Percentiles rank a stretch among this genome's conserved stretches.
Conservation (phyloP, 108 stramenopile species). For the Skeletonema menzelii region DNA sequence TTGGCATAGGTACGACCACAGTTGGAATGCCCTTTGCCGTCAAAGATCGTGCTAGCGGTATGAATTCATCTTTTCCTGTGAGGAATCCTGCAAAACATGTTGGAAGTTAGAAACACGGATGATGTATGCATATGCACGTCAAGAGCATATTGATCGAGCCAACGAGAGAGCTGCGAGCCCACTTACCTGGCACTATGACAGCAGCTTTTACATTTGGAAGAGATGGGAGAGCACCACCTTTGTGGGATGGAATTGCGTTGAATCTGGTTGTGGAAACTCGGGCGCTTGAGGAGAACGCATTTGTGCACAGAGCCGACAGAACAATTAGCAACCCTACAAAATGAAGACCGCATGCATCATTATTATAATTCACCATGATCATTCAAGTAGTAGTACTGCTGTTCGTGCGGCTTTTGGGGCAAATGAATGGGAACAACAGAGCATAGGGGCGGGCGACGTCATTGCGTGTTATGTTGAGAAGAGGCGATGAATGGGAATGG, state of each 20-base stretch:
- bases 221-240: conserved; percentile 24
- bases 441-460: too few species aligned
- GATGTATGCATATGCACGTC: too few species aligned
- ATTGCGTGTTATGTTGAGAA: too few species aligned
- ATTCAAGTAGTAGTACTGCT: too few species aligned
- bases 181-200: conserved; percentile 73
- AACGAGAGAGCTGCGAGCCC: too few species aligned
- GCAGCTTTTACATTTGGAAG: conserved; percentile 53
- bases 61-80: conserved; percentile 67
- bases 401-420: too few species aligned
- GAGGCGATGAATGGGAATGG: too few species aligned
- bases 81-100: too few species aligned
- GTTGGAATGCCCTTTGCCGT: conserved; percentile 57
- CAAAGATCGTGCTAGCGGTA: conserved; percentile 41
- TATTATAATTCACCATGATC: neutral
- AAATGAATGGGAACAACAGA: too few species aligned
- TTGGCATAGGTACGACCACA: conserved; percentile 69
- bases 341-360: neutral
- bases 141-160: too few species aligned
- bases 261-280: neutral
- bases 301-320: neutral
- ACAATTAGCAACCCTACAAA: neutral
- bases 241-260: neutral
- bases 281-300: neutral
- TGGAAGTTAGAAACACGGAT: too few species aligned